A percentile compares a stretch with the other conserved stretches of the same genome.
Evolutionary conservation across 2,329 filamentous ascomycete species (phyloP).

Genomic region (Aspergillus pseudoviridinutans): DNA sequence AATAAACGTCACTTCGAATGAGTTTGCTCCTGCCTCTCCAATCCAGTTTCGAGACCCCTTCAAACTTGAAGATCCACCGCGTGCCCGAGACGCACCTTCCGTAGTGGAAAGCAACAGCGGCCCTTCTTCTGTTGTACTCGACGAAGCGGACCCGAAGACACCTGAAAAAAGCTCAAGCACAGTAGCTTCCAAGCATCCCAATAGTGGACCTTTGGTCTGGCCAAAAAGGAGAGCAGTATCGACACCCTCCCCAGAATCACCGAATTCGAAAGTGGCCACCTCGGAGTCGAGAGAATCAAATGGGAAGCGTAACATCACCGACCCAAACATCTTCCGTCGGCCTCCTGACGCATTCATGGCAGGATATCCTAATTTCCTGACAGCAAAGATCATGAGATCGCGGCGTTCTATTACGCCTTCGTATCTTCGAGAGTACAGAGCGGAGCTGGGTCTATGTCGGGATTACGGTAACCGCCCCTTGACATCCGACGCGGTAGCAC

Average conservation of each 20-base stretch:
- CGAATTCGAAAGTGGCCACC: slow-evolving; percentile 24
- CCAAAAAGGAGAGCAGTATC: slow-evolving; percentile 30
- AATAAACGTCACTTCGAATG: slow-evolving; percentile 21
- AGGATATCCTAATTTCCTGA: slow-evolving; percentile 13
- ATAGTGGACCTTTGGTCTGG: slow-evolving; percentile 23
- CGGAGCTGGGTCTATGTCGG: slow-evolving; percentile 18
- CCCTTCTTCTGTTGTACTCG: slow-evolving; percentile 15
- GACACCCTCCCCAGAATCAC: slow-evolving; percentile 22
- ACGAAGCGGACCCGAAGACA: slow-evolving; percentile 22
- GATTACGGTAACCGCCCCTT: slow-evolving; percentile 18
- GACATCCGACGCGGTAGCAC: slow-evolving; percentile 24
- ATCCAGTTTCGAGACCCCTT: slow-evolving; percentile 34
- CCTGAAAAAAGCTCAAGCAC: slow-evolving; percentile 16
- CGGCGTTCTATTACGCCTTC: slow-evolving; percentile 18
- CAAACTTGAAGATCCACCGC: slow-evolving; percentile 9
- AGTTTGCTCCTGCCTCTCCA: slow-evolving; percentile 17
- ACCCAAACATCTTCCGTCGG: slow-evolving; percentile 35
- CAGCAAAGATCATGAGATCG: slow-evolving; percentile 10
- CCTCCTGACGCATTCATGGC: slow-evolving; percentile 30
- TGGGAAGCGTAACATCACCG: slow-evolving; percentile 39
- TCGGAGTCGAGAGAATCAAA: slow-evolving; percentile 20
- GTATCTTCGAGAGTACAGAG: slow-evolving; percentile 21
- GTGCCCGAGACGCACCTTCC: slow-evolving; percentile 4
- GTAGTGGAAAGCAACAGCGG: slow-evolving; percentile 9
- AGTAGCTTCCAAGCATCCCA: slow-evolving; percentile 30